Conservation (phyloP, 2,329 filamentous ascomycete genomes). For the Talaromyces atroroseus region DNA sequence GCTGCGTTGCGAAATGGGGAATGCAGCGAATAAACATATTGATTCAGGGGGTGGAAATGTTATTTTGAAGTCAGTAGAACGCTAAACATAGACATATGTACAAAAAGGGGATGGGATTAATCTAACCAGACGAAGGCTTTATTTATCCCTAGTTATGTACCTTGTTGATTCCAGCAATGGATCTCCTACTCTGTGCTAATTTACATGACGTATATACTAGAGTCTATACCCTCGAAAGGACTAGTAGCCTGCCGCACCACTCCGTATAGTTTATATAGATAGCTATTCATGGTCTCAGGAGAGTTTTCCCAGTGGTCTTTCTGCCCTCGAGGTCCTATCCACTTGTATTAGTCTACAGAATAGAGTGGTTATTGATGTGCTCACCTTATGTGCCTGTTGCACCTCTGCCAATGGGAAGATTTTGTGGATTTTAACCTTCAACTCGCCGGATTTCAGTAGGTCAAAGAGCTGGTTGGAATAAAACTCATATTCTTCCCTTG, state of each 20-base stretch:
- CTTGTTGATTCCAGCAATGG: too few relatives aligned
- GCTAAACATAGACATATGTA: too few relatives aligned
- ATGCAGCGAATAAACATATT: background rate
- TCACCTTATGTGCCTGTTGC: constrained; percentile 59
- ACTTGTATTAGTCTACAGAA: constrained; percentile 5
- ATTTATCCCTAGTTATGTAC: background rate
- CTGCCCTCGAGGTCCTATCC: constrained; percentile 67
- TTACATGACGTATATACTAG: too few relatives aligned
- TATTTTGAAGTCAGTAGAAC: background rate
- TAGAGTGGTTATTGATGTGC: constrained; percentile 9
- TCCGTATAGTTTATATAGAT: background rate
- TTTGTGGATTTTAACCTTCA: constrained; percentile 70
- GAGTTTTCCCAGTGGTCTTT: constrained; percentile 76
- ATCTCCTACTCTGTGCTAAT: too few relatives aligned
- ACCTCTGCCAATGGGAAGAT: constrained; percentile 71
- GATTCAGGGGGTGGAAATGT: background rate
- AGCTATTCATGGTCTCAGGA: constrained; percentile 57
- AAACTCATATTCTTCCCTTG: constrained; percentile 63
- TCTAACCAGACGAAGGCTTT: background rate
- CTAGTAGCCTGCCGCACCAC: too few relatives aligned
- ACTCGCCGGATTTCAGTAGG: constrained; percentile 61
- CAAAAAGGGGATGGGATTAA: too few relatives aligned
- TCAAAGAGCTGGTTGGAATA: constrained; percentile 66
- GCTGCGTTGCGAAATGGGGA: constrained; percentile 4
- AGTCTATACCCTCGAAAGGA: too few relatives aligned